These are phyloP conservation scores for Candida chauliodis DNA, from an alignment of 805 yeast species.

Conservation along the genomic window DNA sequence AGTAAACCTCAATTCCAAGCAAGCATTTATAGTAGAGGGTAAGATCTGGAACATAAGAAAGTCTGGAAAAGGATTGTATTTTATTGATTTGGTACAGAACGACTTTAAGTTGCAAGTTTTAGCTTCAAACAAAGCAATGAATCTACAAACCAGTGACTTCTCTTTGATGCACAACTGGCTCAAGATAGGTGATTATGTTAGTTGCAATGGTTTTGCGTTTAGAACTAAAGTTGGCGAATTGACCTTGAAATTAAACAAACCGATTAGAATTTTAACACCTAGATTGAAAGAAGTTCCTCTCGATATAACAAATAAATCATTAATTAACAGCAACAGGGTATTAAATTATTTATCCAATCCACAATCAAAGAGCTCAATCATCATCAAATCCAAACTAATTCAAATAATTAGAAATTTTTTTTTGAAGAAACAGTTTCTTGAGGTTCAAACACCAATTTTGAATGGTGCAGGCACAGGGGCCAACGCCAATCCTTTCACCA, in stretches of 20 bases:
- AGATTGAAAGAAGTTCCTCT: constrained; percentile 59
- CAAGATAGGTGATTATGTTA: constrained; percentile 69
- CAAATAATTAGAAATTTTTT: constrained; percentile 57
- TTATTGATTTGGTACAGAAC: constrained; percentile 68
- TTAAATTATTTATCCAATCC: constrained; percentile 67
- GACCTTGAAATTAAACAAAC: constrained; percentile 56
- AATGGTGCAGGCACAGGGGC: constrained; percentile 83
- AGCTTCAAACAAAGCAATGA: constrained; percentile 49
- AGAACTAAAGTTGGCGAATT: constrained; percentile 75
- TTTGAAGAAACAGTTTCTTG: constrained; percentile 54
- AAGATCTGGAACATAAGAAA: constrained; percentile 54
- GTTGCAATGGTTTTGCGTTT: constrained; percentile 69
- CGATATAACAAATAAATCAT: constrained; percentile 48
- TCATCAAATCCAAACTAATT: constrained; percentile 54
- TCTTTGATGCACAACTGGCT: constrained; percentile 37
- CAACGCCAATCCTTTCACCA: constrained; percentile 80
- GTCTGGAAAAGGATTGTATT: constrained; percentile 66
- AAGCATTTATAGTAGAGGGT: constrained; percentile 41
- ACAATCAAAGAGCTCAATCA: constrained; percentile 42
- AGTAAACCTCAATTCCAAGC: too few species aligned
- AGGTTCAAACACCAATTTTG: constrained; percentile 86
- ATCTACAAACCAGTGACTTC: constrained; percentile 41
- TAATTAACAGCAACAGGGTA: constrained; percentile 65
- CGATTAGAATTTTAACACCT: constrained; percentile 59
- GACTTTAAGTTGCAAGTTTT: constrained; percentile 56